Conservation (phyloP, 2,329 filamentous ascomycete genomes). For the Corinectria fuckeliana region DNA sequence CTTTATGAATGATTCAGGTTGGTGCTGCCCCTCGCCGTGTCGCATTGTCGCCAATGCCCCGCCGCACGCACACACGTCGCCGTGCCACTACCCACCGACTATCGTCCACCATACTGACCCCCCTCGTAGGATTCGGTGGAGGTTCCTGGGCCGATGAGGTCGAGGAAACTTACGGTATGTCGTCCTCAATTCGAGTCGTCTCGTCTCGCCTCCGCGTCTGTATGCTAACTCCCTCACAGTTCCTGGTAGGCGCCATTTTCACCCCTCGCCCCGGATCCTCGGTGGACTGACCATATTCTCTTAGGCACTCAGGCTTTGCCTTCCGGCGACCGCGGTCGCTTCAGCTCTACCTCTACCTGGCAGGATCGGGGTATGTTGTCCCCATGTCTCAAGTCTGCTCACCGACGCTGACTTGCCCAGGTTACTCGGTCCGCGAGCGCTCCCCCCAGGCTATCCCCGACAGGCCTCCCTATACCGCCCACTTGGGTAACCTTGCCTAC, state of each 20-base stretch:
- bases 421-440: conserved; percentile 71
- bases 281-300: conserved; percentile 33
- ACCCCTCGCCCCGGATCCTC: conserved; percentile 15
- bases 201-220: conserved; percentile 25
- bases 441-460: conserved; percentile 78
- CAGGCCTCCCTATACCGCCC: conserved; percentile 93
- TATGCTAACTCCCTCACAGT: conserved; percentile 43
- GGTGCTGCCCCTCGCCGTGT: conserved; percentile 49
- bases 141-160: conserved; percentile 99
- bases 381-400: background rate
- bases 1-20: conserved; percentile 93
- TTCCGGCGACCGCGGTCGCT: conserved; percentile 53
- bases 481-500: conserved; percentile 96
- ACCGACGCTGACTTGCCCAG: conserved; percentile 45
- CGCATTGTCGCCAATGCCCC: conserved; percentile 36
- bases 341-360: conserved; percentile 47
- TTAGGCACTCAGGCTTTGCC: conserved; percentile 65
- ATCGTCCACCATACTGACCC: conserved; percentile 35
- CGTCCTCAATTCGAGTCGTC: background rate
- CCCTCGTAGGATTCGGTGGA: conserved; percentile 57
- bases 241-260: conserved; percentile 42
- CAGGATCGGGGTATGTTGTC: conserved; percentile 51
- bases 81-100: conserved; percentile 30
- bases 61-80: conserved; percentile 28
- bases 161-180: conserved; percentile 84